Evolutionary conservation across 1,284 basidiomycete genomes (phyloP), one percentile per base, ranked within the genome.

Genomic region (Porogramme epimiltina): DNA sequence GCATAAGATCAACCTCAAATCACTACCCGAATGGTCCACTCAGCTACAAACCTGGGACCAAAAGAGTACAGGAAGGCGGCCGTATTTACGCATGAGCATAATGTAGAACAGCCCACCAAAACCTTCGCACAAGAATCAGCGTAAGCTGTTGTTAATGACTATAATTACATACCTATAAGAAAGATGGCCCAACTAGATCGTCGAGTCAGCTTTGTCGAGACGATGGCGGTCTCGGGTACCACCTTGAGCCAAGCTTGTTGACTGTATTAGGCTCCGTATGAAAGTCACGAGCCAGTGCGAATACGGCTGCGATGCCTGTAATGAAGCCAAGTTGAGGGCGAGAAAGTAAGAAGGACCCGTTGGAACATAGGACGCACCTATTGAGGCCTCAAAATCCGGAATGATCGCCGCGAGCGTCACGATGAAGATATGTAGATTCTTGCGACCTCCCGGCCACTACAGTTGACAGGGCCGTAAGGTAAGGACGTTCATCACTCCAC

Each of bases 371-470:
- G 19, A 47, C 73, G 50, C 24, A 82, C 84, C 82, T 54, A 84
- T 82, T 1, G 80, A 82, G 15, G 82, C 83, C 56, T 83, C 80
- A 55, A 87, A 85, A 60, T 86, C 85, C 0, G 85, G 84, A 13
- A 85, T 77, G 39, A 86, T 78, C 1, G 84, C 81, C 11, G 85
- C 82, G 28, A 86, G 65, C 0, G 84, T 85, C 49, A 84, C 72
- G 52, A 86, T 81, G 31, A 80, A 54, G 16, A 87, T 66, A 44
- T 81, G 80, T 1, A 84, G 45, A 24, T 72, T 71, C 66, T 86
- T 87, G 40, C 71, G 70, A 19, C 59, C 50, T 47, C 70, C 60
- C 20, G 66, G 67, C 76, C 77, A 78, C 77, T 79, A 46, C 28
- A 6, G 13, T 11, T 31, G 28, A 8, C 8, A 31, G 8, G 11